Evolutionary conservation across 1,284 basidiomycete genomes (phyloP).

Genomic region (Cryptococcus sp.): DNA sequence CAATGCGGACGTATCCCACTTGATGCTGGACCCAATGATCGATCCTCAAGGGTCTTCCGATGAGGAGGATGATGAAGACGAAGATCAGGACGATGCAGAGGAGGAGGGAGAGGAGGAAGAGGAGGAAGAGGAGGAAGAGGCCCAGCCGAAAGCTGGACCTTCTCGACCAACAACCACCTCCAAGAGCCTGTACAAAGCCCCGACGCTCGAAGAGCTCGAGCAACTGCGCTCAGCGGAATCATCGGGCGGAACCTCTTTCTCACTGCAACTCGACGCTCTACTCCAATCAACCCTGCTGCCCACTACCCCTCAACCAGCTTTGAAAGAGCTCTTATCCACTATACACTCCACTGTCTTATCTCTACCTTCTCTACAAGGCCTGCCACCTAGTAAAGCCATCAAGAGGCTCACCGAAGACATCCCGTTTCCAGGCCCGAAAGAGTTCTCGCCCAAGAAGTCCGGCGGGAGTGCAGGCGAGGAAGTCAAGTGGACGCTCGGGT

Average conservation of each 20-base stretch:
- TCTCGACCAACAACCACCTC: conserved; percentile 31
- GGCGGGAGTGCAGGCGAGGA: conserved; percentile 57
- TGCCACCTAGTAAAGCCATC: conserved; percentile 67
- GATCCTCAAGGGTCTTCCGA: conserved; percentile 31
- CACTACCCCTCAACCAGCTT: conserved; percentile 24
- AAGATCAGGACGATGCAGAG: conserved; percentile 25
- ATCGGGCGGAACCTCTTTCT: conserved; percentile 45
- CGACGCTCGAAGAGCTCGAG: conserved; percentile 67
- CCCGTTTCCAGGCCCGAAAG: conserved; percentile 61
- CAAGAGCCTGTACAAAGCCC: conserved; percentile 55
- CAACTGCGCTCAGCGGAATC: conserved; percentile 42
- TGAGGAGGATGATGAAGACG: conserved; percentile 31
- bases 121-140: conserved; percentile 36
- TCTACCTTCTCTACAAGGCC: conserved; percentile 62
- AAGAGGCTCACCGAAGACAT: conserved; percentile 60
- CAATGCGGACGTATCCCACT: too few relatives aligned
- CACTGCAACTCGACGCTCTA: conserved; percentile 66
- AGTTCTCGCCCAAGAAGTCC: conserved; percentile 67
- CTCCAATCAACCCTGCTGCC: conserved; percentile 77
- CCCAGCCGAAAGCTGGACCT: conserved; percentile 33
- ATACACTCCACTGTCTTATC: conserved; percentile 65
- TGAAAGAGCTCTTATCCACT: conserved; percentile 76
- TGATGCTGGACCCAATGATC: conserved; percentile 32
- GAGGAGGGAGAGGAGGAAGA: conserved; percentile 31
- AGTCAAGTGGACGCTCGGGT: conserved; percentile 70